A percentile compares a stretch with the other conserved stretches of the same genome.
Evolutionary conservation across 2,329 filamentous ascomycete species (phyloP).

Genomic region (Torrubiella hemipterigena): DNA sequence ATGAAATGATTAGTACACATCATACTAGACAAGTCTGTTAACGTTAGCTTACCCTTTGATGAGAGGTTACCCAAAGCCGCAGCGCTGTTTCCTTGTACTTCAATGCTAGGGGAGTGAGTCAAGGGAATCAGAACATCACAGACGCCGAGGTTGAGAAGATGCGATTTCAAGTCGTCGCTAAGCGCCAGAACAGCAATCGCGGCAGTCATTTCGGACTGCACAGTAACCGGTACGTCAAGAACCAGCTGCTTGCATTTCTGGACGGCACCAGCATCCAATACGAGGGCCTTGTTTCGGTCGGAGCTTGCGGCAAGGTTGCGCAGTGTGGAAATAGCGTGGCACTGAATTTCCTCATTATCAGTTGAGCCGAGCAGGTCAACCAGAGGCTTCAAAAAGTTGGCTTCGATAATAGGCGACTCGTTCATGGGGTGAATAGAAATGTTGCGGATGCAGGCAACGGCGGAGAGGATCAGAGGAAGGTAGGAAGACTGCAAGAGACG

Average conservation of each 20-base stretch:
- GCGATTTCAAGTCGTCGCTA: conserved; percentile 89
- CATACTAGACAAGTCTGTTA: too few relatives aligned
- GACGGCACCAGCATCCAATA: conserved; percentile 89
- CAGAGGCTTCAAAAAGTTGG: conserved; percentile 84
- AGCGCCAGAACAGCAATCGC: conserved; percentile 92
- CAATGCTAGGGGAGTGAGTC: conserved; percentile 89
- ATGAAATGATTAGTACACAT: conserved; percentile 6
- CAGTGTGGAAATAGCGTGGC: conserved; percentile 93
- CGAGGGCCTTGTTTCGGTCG: conserved; percentile 95
- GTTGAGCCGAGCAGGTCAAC: conserved; percentile 91
- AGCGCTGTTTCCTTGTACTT: conserved; percentile 96
- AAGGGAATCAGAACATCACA: conserved; percentile 94
- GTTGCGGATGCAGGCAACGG: conserved; percentile 95
- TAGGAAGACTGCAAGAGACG: conserved; percentile 91
- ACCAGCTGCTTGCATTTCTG: conserved; percentile 98
- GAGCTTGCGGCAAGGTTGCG: conserved; percentile 93
- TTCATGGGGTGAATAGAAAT: conserved; percentile 97
- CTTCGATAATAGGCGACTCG: conserved; percentile 96
- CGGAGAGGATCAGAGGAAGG: conserved; percentile 87
- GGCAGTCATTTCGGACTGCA: conserved; percentile 99
- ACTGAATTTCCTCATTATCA: conserved; percentile 98
- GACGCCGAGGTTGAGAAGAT: conserved; percentile 81
- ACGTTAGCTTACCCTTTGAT: conserved; percentile 61
- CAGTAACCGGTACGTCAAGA: conserved; percentile 80
- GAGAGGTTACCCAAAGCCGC: conserved; percentile 91